phyloP scores from a whole-genome alignment of 2,329 filamentous ascomycete genomes.

The Ilyonectria destructans region DNA sequence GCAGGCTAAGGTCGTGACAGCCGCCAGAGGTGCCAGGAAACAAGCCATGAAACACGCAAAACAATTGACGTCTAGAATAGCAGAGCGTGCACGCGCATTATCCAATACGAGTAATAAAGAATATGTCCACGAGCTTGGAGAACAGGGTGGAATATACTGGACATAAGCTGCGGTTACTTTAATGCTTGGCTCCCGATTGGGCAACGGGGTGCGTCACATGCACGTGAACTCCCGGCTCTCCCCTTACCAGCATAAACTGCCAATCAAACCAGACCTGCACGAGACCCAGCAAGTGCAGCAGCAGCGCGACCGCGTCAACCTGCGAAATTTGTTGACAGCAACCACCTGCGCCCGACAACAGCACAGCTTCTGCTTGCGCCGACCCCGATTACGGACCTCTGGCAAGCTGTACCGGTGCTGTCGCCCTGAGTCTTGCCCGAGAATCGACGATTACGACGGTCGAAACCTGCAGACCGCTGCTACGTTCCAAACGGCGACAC shows the following conservation, averaged over 20 bases:
- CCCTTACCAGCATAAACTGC: constrained; percentile 47
- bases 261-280: constrained; percentile 48
- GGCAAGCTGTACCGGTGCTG: constrained; percentile 17
- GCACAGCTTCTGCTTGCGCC: constrained; percentile 27
- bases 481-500: constrained; percentile 36
- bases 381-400: constrained; percentile 34
- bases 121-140: background rate
- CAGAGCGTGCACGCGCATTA: too few relatives aligned
- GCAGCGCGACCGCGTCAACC: constrained; percentile 44
- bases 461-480: constrained; percentile 27
- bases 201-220: constrained; percentile 34
- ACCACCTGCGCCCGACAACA: constrained; percentile 44
- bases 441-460: constrained; percentile 22
- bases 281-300: constrained; percentile 43
- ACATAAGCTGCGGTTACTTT: constrained; percentile 40
- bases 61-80: background rate
- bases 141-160: constrained; percentile 6
- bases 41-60: constrained; percentile 11
- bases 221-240: constrained; percentile 48
- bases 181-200: constrained; percentile 45
- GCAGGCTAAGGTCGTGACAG: constrained; percentile 25
- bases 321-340: constrained; percentile 52
- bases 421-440: constrained; percentile 21
- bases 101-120: background rate
- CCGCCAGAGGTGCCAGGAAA: constrained; percentile 10